A percentile compares a stretch with the other conserved stretches of the same genome.
These are phyloP conservation scores for Luffa acutangula DNA, from an alignment of 306 rosid genomes.

Conservation along the genomic window DNA sequence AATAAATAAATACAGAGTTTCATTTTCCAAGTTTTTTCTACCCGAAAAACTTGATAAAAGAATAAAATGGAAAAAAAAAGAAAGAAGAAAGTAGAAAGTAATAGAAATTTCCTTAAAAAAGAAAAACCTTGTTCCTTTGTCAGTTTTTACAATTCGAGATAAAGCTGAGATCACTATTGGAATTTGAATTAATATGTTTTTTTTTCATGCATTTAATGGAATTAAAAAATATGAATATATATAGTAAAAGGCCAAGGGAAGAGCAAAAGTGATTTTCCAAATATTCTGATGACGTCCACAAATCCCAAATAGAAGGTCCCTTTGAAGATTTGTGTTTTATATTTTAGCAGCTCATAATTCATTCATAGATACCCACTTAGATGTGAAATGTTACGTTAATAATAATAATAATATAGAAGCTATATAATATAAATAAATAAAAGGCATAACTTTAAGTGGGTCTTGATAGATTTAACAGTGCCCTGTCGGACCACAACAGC, in stretches of 20 bases:
- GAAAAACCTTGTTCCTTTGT: background rate
- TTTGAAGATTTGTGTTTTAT: background rate
- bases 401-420: background rate
- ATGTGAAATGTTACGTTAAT: background rate
- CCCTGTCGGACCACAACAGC: background rate
- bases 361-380: background rate
- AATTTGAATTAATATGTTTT: background rate
- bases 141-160: background rate
- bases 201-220: background rate
- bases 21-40: too few species aligned
- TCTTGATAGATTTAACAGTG: background rate
- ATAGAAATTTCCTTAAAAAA: background rate
- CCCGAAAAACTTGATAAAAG: too few species aligned
- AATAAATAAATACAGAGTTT: too few species aligned
- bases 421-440: background rate
- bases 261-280: background rate
- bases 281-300: background rate
- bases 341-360: background rate
- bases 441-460: background rate
- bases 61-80: too few species aligned
- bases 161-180: background rate
- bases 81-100: background rate
- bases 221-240: background rate
- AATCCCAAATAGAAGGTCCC: conserved; percentile 1
- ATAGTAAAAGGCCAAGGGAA: background rate